Conservation (phyloP, 176 grass and related monocot species). For the Zea mays region DNA sequence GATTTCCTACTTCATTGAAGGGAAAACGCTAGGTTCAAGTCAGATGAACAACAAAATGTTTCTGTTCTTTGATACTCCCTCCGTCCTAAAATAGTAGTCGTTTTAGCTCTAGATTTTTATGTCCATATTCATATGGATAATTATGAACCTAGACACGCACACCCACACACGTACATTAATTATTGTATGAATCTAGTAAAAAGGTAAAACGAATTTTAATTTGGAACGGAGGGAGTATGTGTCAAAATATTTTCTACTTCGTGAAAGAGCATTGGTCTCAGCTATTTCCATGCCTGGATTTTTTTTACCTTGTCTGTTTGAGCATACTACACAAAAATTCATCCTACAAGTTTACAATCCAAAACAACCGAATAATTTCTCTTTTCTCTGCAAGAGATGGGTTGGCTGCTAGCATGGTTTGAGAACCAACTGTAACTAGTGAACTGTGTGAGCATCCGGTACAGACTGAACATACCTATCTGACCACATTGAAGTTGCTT, state of each 20-base stretch:
- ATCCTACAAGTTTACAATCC: not conserved
- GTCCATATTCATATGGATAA: too few species aligned
- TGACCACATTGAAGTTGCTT: constrained; percentile 21
- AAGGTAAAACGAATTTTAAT: too few species aligned
- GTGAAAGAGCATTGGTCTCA: not conserved
- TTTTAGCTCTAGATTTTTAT: too few species aligned
- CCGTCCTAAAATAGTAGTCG: too few species aligned
- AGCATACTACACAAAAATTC: not conserved
- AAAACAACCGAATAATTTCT: not conserved
- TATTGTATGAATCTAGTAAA: too few species aligned
- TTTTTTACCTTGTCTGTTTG: constrained; percentile 11
- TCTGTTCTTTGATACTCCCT: not conserved
- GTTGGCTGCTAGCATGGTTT: constrained; percentile 24
- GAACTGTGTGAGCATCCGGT: not conserved
- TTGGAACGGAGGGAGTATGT: too few species aligned
- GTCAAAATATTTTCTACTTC: not conserved
- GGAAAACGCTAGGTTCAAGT: not conserved
- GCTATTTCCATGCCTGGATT: too few species aligned
- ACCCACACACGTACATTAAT: too few species aligned
- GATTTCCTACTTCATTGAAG: not conserved
- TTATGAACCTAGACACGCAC: too few species aligned
- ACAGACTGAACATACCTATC: constrained; percentile 4
- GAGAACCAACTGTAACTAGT: constrained; percentile 29
- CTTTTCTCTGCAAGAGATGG: not conserved
- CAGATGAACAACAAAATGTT: not conserved